phyloP scores from a whole-genome alignment of 2,329 filamentous ascomycete genomes.

The Cadophora gregata region DNA sequence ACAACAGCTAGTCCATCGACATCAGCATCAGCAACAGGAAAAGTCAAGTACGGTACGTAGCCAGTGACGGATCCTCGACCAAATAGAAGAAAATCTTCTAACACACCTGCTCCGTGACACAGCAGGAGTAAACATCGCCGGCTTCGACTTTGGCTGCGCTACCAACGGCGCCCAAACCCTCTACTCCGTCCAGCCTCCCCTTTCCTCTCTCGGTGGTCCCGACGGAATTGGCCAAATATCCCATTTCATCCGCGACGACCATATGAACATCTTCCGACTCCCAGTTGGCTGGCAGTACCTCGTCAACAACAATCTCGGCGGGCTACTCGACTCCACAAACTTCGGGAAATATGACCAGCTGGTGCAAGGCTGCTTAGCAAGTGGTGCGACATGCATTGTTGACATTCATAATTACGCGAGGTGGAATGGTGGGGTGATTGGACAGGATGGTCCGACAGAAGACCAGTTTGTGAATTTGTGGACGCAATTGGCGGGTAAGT shows the following conservation, averaged over 20 bases:
- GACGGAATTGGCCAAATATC: conserved; percentile 43
- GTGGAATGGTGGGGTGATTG: conserved; percentile 61
- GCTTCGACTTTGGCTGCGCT: conserved; percentile 55
- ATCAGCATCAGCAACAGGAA: conserved; percentile 21
- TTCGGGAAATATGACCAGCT: conserved; percentile 59
- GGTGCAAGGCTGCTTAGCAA: conserved; percentile 60
- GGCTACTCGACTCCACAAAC: conserved; percentile 52
- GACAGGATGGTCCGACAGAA: conserved; percentile 67
- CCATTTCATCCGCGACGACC: conserved; percentile 29
- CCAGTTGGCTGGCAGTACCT: conserved; percentile 66
- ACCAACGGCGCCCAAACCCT: conserved; percentile 49
- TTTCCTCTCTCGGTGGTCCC: conserved; percentile 38
- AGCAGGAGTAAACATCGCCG: conserved; percentile 43
- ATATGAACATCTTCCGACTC: conserved; percentile 61
- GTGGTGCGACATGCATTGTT: conserved; percentile 64
- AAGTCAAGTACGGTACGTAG: conserved; percentile 33
- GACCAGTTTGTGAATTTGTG: conserved; percentile 63
- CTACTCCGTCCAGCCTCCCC: conserved; percentile 24
- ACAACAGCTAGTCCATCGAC: conserved; percentile 6
- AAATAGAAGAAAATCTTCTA: neutral
- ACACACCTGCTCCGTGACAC: neutral
- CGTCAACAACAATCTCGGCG: conserved; percentile 58
- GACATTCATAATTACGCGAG: conserved; percentile 62
- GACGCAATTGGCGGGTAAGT: conserved; percentile 63
- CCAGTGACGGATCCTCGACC: neutral